These are phyloP conservation scores for Euphrasia confusa DNA, from an alignment of 257 asterid species.

Conservation along the genomic window DNA sequence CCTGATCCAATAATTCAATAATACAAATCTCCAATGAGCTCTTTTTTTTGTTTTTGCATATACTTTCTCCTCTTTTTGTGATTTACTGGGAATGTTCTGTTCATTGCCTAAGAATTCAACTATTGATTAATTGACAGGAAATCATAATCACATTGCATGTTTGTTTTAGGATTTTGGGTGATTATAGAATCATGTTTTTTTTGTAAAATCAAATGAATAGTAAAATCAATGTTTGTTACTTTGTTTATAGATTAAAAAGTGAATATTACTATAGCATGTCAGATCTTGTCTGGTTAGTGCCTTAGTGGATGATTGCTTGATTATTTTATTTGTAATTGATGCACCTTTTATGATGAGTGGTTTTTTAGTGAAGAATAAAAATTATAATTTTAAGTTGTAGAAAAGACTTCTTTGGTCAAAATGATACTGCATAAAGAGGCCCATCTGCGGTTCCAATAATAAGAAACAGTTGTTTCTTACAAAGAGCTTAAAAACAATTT, in stretches of 20 bases:
- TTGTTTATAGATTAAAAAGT: no score
- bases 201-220: no score
- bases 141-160: constrained; percentile 6
- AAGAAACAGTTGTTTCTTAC: constrained; percentile 6
- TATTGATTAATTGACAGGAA: constrained; percentile 13
- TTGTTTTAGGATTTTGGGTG: no score
- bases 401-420: neutral
- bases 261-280: no score
- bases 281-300: no score
- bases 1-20: constrained; percentile 37
- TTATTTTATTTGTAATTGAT: no score
- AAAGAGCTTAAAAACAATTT: constrained; percentile 20
- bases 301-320: no score
- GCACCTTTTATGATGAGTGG: no score
- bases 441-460: neutral
- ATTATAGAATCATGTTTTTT: no score
- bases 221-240: no score
- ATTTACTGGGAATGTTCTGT: constrained; percentile 2
- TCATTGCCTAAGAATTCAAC: constrained; percentile 5
- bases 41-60: neutral
- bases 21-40: neutral
- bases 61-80: constrained; percentile 15
- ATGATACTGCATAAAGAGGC: neutral
- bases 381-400: no score
- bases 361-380: no score